Evolutionary conservation across 2,329 filamentous ascomycete genomes (phyloP).

Genomic region (Pseudocercospora fuligena): DNA sequence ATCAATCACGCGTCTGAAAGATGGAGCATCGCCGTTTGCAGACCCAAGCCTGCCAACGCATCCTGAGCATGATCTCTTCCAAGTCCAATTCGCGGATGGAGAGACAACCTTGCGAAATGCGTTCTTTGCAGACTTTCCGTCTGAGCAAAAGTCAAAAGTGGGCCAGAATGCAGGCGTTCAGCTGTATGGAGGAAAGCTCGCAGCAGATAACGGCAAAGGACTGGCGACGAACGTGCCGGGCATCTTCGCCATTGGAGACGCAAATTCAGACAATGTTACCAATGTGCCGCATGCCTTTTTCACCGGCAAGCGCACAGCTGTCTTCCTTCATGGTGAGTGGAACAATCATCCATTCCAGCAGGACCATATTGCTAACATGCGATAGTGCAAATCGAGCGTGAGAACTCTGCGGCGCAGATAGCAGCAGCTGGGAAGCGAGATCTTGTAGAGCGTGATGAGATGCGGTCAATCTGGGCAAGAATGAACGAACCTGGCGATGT

Average conservation of each 20-base stretch:
- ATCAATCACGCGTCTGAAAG: conserved; percentile 13
- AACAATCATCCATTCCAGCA: not conserved
- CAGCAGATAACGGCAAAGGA: conserved; percentile 19
- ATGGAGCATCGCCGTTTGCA: conserved; percentile 14
- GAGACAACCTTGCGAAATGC: conserved; percentile 16
- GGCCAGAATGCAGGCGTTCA: conserved; percentile 16
- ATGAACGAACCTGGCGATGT: conserved; percentile 20
- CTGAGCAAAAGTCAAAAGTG: conserved; percentile 19
- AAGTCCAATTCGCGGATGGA: conserved; percentile 16
- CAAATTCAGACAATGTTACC: conserved; percentile 21
- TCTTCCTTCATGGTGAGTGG: conserved; percentile 19
- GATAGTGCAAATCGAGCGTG: conserved; percentile 19
- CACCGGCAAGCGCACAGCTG: conserved; percentile 23
- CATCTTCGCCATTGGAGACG: conserved; percentile 23
- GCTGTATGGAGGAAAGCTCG: conserved; percentile 18
- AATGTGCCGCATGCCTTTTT: conserved; percentile 23
- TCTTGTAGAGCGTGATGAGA: conserved; percentile 3
- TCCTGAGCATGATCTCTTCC: conserved; percentile 25
- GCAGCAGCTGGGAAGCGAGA: conserved; percentile 12
- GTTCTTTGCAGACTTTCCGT: conserved; percentile 20
- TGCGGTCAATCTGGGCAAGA: conserved; percentile 14
- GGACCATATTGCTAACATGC: conserved; percentile 7
- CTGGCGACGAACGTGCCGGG: conserved; percentile 19
- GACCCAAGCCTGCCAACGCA: conserved; percentile 22
- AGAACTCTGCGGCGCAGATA: conserved; percentile 23